Evolutionary conservation across 2,329 filamentous ascomycete genomes (phyloP), one percentile per base, ranked within the genome.

Genomic region (Ceratocystis lukuohia): DNA sequence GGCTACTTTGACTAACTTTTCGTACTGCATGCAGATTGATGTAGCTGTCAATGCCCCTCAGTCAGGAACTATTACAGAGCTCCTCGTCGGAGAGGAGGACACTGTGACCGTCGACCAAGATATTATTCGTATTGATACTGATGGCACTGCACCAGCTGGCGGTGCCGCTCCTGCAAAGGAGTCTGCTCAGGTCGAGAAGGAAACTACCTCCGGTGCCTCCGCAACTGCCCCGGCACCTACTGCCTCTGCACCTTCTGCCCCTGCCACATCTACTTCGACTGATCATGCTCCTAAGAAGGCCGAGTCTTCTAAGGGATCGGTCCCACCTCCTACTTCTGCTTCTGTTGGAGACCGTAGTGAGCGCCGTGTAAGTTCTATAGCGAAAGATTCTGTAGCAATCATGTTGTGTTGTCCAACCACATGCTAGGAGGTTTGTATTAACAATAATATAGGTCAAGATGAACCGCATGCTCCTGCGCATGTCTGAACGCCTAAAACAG

Each of bases 381-480:
- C 15, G 12, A 25, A 22, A 1, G 8, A 22, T 50, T 4, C 10
- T 22, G 17, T 12, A 3, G 10, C 37, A 41, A 41, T 41, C 10
- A 41, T 41, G 12, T 41, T 4, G 37, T 41, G 37, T 15, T 41
- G 12, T 12, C 3, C 10, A 41, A 8, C 48, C 7, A n/a, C 7
- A 22, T 8, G 2, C n/a, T 12, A 10, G 7, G 48, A 25, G 7
- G 7, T 20, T 53, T 53, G 15, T 53, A 64, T 22, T 69, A 56
- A 65, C 67, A 62, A 25, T n/a, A 3, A 6, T 7, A 44, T 72
- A 94, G 89, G 91, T 97, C 73, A 99, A 99, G 83, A 99, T 99
- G 94, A 97, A 97, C 82, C 91, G 94, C 70, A 99, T 99, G 94
- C 91, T 94, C 70, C 85, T 97, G 69, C 88, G 94, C 69, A 99